Evolutionary conservation across 2,329 filamentous ascomycete species (phyloP), one percentile per base, ranked within the genome.

Genomic region (Neofusicoccum ribis): DNA sequence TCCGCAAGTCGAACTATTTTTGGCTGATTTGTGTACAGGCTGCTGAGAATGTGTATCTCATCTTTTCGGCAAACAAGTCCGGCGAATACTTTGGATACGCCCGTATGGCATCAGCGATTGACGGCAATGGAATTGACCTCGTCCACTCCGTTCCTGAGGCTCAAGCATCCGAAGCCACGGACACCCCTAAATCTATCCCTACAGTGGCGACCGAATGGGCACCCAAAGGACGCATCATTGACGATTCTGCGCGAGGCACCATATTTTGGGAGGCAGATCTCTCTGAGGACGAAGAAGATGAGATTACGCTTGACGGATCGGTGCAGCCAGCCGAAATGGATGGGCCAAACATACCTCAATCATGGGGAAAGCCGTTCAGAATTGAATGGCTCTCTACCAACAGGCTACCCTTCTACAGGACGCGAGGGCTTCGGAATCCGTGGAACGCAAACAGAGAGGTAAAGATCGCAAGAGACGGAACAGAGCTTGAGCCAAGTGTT

Each of bases 41-140:
- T 9, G 87, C 89, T 14, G 91, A 96, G 62, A 91, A 90, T 72
- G 93, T 98, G 1, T 97, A 93, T 73, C 83, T 98, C 36, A 87
- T 98, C 14, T 98, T 98, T 76, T 98, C 94, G 1, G 94, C 94
- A 12, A 98, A 98, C 78, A 97, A 97, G 73, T 97, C 94, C 0
- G 94, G 94, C 12, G 94, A 97, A 77, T 98, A 97, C 74, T 97
- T 95, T 78, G 94, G 94, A 20, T 97, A 96, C 73, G 94, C 93
- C 20, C 88, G 91, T 43, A 98, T 98, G 94, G 82, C 84, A 9
- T 97, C 94, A 23, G 82, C 88, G 3, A 96, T 97, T 72, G 89
- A 90, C 70, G 86, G 93, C 63, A 91, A 96, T 69, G 88, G 89
- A 5, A 69, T 70, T 36, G 67, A 70, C 12, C 46, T 76, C 7